Evolutionary conservation across 2,329 filamentous ascomycete genomes (phyloP).

Genomic region (Monosporascus sp.): DNA sequence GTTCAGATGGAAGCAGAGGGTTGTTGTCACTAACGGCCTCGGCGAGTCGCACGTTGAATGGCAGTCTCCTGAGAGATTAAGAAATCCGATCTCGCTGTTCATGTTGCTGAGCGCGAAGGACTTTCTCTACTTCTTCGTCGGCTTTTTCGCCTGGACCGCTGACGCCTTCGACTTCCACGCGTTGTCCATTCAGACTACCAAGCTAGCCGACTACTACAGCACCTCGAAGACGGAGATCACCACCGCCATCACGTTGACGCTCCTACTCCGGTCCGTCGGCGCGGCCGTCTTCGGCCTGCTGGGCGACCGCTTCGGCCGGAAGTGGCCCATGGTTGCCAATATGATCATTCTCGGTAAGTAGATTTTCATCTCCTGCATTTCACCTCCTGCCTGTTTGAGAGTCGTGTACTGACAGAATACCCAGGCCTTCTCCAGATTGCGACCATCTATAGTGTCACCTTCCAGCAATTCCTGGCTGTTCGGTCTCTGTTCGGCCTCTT

Average conservation of each 20-base stretch:
- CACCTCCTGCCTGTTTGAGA: constrained; percentile 17
- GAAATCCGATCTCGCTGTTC: constrained; percentile 67
- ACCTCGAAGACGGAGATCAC: constrained; percentile 59
- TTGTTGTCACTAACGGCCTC: constrained; percentile 58
- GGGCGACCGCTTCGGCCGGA: constrained; percentile 74
- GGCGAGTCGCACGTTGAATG: constrained; percentile 65
- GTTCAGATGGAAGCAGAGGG: constrained; percentile 69
- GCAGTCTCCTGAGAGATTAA: constrained; percentile 59
- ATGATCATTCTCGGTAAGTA: constrained; percentile 60
- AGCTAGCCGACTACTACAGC: constrained; percentile 56
- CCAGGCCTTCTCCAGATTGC: constrained; percentile 58
- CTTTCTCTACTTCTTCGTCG: constrained; percentile 73
- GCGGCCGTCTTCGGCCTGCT: constrained; percentile 72
- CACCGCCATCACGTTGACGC: constrained; percentile 69
- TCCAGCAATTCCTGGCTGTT: constrained; percentile 69
- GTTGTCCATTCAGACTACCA: constrained; percentile 70
- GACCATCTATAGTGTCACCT: constrained; percentile 71
- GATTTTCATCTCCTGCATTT: constrained; percentile 19
- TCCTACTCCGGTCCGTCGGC: constrained; percentile 69
- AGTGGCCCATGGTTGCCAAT: constrained; percentile 79
- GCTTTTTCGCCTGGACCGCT: constrained; percentile 70
- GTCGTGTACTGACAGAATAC: neutral
- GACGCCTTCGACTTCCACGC: constrained; percentile 84
- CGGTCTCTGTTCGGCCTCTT: constrained; percentile 69
- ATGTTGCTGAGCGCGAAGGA: constrained; percentile 57